phyloP scores from a whole-genome alignment of 805 yeast genomes.

The Torulaspora franciscae region DNA sequence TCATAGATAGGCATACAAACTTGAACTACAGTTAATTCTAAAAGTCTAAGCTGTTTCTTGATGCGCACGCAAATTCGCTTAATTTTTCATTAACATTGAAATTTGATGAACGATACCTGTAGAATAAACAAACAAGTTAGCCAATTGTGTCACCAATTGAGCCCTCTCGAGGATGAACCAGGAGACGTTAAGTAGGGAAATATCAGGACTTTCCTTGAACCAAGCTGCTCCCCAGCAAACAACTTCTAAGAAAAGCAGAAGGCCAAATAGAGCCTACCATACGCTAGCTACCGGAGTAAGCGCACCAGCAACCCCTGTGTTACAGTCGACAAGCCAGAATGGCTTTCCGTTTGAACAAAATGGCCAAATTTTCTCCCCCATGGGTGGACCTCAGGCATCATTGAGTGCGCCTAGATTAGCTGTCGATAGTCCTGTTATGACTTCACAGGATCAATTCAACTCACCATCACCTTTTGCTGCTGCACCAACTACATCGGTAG shows the following conservation, averaged over 20 bases:
- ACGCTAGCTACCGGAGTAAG: slow-evolving; percentile 18
- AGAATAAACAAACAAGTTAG: neutral
- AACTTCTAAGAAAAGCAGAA: slow-evolving; percentile 23
- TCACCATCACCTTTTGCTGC: slow-evolving; percentile 4
- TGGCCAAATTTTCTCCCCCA: slow-evolving; percentile 14
- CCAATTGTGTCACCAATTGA: neutral
- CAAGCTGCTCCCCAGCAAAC: slow-evolving; percentile 12
- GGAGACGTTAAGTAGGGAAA: slow-evolving; percentile 17
- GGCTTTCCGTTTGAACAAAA: slow-evolving; percentile 8
- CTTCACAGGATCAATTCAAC: slow-evolving; percentile 10
- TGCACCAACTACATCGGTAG: neutral
- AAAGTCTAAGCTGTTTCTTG: no score
- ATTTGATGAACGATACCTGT: neutral
- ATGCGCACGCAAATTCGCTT: neutral
- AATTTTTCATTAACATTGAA: neutral
- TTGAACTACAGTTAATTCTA: no score
- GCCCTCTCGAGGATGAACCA: slow-evolving; percentile 10
- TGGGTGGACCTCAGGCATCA: slow-evolving; percentile 10
- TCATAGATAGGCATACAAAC: no score
- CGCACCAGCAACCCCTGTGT: slow-evolving; percentile 13
- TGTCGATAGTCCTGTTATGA: slow-evolving; percentile 13
- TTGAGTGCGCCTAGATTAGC: slow-evolving; percentile 13
- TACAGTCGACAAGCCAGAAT: slow-evolving; percentile 9
- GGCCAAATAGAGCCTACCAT: slow-evolving; percentile 34
- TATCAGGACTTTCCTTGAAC: slow-evolving; percentile 24